Conservation (phyloP, 805 yeast genomes). For the Dipodascus geniculatus region DNA sequence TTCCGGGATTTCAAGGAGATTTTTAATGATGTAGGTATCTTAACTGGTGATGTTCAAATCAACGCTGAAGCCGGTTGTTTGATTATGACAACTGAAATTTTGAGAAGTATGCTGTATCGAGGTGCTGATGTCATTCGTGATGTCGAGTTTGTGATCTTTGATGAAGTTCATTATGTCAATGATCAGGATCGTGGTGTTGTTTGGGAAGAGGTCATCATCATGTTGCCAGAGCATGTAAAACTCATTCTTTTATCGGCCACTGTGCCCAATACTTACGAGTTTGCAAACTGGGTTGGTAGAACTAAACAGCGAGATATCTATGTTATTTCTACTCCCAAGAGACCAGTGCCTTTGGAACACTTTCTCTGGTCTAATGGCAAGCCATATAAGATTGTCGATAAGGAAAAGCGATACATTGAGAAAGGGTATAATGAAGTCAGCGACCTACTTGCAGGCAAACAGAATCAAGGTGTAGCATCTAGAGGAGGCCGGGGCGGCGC, state of each 20-base stretch:
- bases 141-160: slow-evolving; percentile 94
- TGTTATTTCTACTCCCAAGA: slow-evolving; percentile 89
- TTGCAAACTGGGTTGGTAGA: slow-evolving; percentile 98
- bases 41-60: slow-evolving; percentile 96
- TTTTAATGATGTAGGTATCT: slow-evolving; percentile 81
- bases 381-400: slow-evolving; percentile 60
- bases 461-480: slow-evolving; percentile 26
- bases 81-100: slow-evolving; percentile 95
- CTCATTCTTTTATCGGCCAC: slow-evolving; percentile 89
- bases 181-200: slow-evolving; percentile 97
- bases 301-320: slow-evolving; percentile 93
- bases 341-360: slow-evolving; percentile 93
- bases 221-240: slow-evolving; percentile 94
- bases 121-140: slow-evolving; percentile 96
- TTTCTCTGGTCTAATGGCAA: slow-evolving; percentile 72
- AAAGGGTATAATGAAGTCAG: slow-evolving; percentile 34
- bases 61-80: slow-evolving; percentile 93
- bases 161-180: slow-evolving; percentile 95
- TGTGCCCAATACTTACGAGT: slow-evolving; percentile 95
- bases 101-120: slow-evolving; percentile 87
- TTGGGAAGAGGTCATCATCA: slow-evolving; percentile 97
- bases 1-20: slow-evolving; percentile 76
- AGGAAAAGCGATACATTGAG: slow-evolving; percentile 58
- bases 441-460: slow-evolving; percentile 16
- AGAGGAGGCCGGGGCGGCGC: slow-evolving; percentile 23